Percentiles rank a stretch among this genome's conserved stretches.
phyloP scores from a whole-genome alignment of 331 rosid species.

The Ulmus americana region DNA sequence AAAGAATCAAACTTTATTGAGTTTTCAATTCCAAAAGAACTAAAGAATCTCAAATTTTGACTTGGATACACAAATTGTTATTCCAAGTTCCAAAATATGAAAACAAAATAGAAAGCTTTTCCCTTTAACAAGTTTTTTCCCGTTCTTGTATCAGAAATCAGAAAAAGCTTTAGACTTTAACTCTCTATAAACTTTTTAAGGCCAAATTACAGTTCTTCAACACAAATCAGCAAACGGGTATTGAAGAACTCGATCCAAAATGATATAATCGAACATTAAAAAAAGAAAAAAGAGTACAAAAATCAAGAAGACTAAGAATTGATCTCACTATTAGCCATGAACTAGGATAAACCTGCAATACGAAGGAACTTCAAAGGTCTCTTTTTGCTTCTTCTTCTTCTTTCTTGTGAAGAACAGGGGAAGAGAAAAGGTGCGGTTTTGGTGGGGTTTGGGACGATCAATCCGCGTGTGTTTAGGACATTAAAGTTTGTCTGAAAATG shows the following conservation, averaged over 20 bases:
- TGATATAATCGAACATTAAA: too few species aligned
- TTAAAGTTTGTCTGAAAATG: not conserved
- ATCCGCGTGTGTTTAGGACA: slow-evolving; percentile 1
- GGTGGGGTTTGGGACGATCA: not conserved
- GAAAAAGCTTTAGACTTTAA: too few species aligned
- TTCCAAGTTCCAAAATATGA: too few species aligned
- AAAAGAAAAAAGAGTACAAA: not conserved
- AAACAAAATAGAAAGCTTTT: too few species aligned
- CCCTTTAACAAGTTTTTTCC: too few species aligned
- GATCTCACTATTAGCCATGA: not conserved
- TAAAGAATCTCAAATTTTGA: too few species aligned
- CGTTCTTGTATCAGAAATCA: too few species aligned
- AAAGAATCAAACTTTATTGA: too few species aligned
- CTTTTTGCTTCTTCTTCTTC: not conserved
- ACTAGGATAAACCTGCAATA: not conserved
- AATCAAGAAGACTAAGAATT: not conserved
- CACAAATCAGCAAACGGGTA: not conserved
- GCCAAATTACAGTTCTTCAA: not conserved
- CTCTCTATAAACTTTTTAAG: too few species aligned
- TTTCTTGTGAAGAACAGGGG: not conserved
- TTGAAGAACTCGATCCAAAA: not conserved
- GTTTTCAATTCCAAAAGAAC: too few species aligned
- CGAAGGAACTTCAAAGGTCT: not conserved
- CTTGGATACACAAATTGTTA: too few species aligned
- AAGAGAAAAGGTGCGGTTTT: not conserved